Percentiles rank a stretch among this genome's conserved stretches.
Conservation (phyloP, 164 flowering plant species). For the Magnolia officinalis region DNA sequence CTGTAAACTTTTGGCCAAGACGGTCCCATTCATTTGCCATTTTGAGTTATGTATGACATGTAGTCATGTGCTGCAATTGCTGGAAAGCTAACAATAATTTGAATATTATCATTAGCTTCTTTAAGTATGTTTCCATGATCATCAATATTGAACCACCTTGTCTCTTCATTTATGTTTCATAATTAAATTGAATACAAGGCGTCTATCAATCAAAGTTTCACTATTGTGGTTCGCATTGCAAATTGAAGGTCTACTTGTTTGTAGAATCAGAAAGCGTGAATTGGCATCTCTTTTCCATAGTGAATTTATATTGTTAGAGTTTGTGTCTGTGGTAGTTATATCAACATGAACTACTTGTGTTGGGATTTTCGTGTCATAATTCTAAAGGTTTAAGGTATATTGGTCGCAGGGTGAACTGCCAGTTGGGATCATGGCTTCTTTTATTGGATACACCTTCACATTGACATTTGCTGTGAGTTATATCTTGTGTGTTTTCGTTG, state of each 20-base stretch:
- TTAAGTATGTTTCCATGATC: not conserved
- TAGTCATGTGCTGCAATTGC: not conserved
- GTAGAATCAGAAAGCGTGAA: not conserved
- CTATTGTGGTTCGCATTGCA: not conserved
- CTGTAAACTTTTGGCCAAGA: not conserved
- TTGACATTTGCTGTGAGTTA: constrained; percentile 92
- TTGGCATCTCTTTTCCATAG: not conserved
- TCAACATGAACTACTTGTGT: not conserved
- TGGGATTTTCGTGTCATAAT: not conserved
- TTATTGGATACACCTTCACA: constrained; percentile 96
- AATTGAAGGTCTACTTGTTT: not conserved
- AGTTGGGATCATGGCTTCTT: constrained; percentile 83
- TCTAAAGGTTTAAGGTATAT: not conserved
- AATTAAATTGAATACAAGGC: not conserved
- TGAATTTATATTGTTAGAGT: not conserved
- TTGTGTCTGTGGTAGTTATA: not conserved
- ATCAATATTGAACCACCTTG: constrained; percentile 1
- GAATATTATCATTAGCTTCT: too few relatives aligned
- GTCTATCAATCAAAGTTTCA: not conserved
- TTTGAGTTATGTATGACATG: not conserved
- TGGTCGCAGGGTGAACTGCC: constrained; percentile 82
- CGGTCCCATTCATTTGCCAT: not conserved
- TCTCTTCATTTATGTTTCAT: not conserved
- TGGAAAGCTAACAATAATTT: not conserved
- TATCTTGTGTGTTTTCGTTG: not conserved